A percentile compares a stretch with the other conserved stretches of the same genome.
Evolutionary conservation across 805 yeast genomes (phyloP).

Genomic region (Ogataea pignaliae): DNA sequence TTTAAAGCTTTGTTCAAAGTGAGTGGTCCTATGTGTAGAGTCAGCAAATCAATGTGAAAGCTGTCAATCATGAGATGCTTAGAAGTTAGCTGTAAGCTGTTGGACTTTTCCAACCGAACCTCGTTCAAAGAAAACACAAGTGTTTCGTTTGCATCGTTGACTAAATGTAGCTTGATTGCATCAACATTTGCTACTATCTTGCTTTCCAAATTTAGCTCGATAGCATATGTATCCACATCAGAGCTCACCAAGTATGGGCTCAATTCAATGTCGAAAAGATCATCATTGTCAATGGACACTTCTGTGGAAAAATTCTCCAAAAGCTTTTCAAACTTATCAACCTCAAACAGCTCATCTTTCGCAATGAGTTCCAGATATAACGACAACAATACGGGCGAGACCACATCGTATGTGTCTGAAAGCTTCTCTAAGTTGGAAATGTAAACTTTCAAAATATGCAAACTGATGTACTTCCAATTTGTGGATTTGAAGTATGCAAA

Average conservation of each 20-base stretch:
- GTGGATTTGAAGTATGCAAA: slow-evolving; percentile 61
- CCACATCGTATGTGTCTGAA: slow-evolving; percentile 16
- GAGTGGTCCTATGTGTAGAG: slow-evolving; percentile 20
- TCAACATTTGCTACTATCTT: slow-evolving; percentile 15
- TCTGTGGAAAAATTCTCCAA: slow-evolving; percentile 9
- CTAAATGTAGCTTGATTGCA: slow-evolving; percentile 10
- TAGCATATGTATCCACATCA: slow-evolving; percentile 33
- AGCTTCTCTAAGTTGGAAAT: slow-evolving; percentile 59
- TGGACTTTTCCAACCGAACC: slow-evolving; percentile 5
- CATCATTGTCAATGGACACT: slow-evolving; percentile 19
- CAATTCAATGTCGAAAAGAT: slow-evolving; percentile 34
- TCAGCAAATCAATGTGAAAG: slow-evolving; percentile 14
- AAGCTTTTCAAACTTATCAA: slow-evolving; percentile 12
- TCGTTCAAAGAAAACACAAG: slow-evolving; percentile 15
- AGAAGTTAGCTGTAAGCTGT: slow-evolving; percentile 14
- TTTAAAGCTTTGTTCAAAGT: slow-evolving; percentile 13
- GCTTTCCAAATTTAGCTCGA: slow-evolving; percentile 34
- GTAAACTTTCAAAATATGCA: slow-evolving; percentile 59
- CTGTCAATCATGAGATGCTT: slow-evolving; percentile 19
- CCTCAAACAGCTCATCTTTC: slow-evolving; percentile 24
- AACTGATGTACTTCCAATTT: slow-evolving; percentile 75
- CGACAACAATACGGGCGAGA: slow-evolving; percentile 27
- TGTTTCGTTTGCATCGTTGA: slow-evolving; percentile 7
- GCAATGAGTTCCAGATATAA: slow-evolving; percentile 35
- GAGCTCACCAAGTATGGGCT: slow-evolving; percentile 34